phyloP scores from a whole-genome alignment of 257 asterid species.

The Gentiana dahurica region DNA sequence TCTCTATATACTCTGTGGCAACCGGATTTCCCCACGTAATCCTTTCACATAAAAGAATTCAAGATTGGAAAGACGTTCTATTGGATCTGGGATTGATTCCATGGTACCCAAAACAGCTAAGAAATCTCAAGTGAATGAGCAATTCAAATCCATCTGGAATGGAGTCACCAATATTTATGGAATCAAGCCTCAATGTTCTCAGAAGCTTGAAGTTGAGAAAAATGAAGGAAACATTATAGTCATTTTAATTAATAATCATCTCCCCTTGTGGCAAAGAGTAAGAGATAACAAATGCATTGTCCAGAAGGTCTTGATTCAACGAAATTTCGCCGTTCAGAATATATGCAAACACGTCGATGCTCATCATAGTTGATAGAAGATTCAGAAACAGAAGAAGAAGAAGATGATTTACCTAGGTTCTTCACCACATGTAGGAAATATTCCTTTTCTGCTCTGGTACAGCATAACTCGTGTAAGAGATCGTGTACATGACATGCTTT shows the following conservation, averaged over 20 bases:
- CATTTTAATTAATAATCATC: neutral
- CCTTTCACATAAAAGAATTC: neutral
- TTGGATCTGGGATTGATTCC: neutral
- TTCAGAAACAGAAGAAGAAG: neutral
- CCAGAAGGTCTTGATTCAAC: neutral
- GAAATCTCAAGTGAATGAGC: constrained; percentile 1
- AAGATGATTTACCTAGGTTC: neutral
- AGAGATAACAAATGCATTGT: neutral
- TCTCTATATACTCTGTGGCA: constrained; percentile 5
- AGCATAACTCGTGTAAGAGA: neutral
- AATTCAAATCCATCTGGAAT: neutral
- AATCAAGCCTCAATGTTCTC: neutral
- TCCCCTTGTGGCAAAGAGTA: neutral
- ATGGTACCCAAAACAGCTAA: neutral
- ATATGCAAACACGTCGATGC: neutral
- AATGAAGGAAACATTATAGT: neutral
- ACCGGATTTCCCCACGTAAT: neutral
- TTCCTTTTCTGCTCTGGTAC: neutral
- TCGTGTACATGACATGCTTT: neutral
- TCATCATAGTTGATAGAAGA: neutral
- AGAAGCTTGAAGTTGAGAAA: constrained; percentile 7
- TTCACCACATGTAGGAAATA: neutral
- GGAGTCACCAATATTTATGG: neutral
- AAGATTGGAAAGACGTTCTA: neutral
- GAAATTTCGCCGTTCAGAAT: neutral